Evolutionary conservation across 371 early-diverging fungal species (phyloP).

Genomic region (Haplosporangium sp.): DNA sequence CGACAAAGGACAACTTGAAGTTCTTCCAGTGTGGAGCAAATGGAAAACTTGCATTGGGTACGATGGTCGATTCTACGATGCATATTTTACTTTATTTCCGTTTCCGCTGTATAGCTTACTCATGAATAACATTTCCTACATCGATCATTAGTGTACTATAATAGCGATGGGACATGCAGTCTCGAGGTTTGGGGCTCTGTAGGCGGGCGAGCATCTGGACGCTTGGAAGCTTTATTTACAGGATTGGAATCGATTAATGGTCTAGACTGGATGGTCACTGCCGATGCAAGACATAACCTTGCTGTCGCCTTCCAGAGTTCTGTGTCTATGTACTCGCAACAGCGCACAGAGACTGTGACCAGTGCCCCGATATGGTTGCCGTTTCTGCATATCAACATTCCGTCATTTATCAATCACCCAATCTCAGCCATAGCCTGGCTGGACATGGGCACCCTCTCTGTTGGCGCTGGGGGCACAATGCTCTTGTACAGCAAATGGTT

Average conservation of each 20-base stretch:
- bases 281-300: conserved; percentile 78
- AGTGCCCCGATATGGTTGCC: conserved; percentile 47
- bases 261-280: conserved; percentile 78
- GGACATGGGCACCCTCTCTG: conserved; percentile 70
- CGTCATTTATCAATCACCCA: conserved; percentile 40
- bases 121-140: background rate
- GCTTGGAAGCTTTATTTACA: conserved; percentile 26
- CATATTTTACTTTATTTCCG: no score
- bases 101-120: no score
- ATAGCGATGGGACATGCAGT: conserved; percentile 22
- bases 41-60: conserved; percentile 50
- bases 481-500: conserved; percentile 77
- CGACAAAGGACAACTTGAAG: conserved; percentile 27
- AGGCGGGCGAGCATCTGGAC: conserved; percentile 34
- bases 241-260: conserved; percentile 57
- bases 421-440: conserved; percentile 74
- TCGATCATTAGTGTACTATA: conserved; percentile 27
- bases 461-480: conserved; percentile 69
- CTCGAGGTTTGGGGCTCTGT: conserved; percentile 51
- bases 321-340: conserved; percentile 46
- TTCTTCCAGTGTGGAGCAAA: conserved; percentile 54
- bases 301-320: conserved; percentile 63
- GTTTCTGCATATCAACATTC: conserved; percentile 32
- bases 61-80: background rate
- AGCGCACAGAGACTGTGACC: conserved; percentile 42